Percentiles rank a stretch among this genome's conserved stretches.
These are phyloP conservation scores for Myrmaecium sp. DNA, from an alignment of 2,329 filamentous ascomycete species.

Conservation along the genomic window DNA sequence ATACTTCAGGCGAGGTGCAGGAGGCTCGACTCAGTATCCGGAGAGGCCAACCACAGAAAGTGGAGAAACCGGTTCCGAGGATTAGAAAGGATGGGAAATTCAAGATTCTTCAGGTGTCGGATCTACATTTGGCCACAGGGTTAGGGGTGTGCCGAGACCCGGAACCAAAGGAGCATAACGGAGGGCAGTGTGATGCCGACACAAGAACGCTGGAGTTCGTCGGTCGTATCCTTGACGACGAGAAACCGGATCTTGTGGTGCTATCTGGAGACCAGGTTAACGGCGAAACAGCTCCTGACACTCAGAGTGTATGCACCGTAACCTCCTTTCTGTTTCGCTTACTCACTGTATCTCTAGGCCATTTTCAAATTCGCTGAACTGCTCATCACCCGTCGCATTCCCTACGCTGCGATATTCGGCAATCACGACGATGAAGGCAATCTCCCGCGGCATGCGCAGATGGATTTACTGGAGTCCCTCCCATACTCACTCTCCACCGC, in stretches of 20 bases:
- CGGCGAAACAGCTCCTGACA: conserved; percentile 79
- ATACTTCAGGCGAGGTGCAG: conserved; percentile 42
- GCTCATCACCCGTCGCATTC: conserved; percentile 73
- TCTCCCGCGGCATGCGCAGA: conserved; percentile 59
- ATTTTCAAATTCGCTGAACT: conserved; percentile 86
- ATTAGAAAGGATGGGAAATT: conserved; percentile 84
- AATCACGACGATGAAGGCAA: conserved; percentile 93
- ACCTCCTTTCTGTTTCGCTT: not conserved
- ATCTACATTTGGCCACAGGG: conserved; percentile 84
- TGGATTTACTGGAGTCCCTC: conserved; percentile 70
- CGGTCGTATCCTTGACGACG: conserved; percentile 65
- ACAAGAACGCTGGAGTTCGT: conserved; percentile 84
- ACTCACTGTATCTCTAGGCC: conserved; percentile 33
- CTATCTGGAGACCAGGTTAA: conserved; percentile 92
- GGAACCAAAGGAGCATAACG: conserved; percentile 55
- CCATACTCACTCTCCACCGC: conserved; percentile 79
- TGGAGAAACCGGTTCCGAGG: conserved; percentile 53
- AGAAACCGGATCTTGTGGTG: conserved; percentile 84
- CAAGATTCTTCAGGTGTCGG: conserved; percentile 94
- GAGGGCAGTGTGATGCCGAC: conserved; percentile 76
- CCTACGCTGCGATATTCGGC: conserved; percentile 86
- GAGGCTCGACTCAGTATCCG: conserved; percentile 64
- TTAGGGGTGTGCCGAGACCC: conserved; percentile 72
- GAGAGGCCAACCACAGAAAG: conserved; percentile 47
- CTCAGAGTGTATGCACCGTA: conserved; percentile 50